Base-by-base conservation (phyloP, 371 early-diverging fungal species). In the Smittium culicis region DNA sequence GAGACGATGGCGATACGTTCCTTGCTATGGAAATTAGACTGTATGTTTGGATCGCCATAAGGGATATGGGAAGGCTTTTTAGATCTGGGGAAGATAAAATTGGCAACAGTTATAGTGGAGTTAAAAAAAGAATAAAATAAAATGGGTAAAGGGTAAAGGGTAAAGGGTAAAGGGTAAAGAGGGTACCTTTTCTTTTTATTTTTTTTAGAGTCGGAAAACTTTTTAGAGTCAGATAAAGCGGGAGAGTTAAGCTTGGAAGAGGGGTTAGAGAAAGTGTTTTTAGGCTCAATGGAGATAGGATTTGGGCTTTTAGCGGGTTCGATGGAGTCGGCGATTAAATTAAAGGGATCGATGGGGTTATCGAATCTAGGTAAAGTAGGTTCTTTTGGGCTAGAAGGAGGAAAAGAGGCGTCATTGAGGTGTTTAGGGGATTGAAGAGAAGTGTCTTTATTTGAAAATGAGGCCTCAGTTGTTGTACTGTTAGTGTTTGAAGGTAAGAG, bases 301-400 rank as follows among this genome's bases (percentile, higher is more conserved):
- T 45, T 45, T 8, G 45, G 45, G 14, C 8, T 45, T 20, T 45
- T 45, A 20, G 45, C 8, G 45, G 20, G 45, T 45, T 45, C 20
- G 11, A 45, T 45, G 20, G 45, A 11, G 5, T 45, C 45, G 45
- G 45, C 5, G 20, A 57, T 27, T 57, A 57, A n/a, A n/a, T n/a
- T n/a, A 57, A 57, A 57, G 57, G 57, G 57, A 57, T 57, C 27
- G 57, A 57, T 57, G 57, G 57, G 57, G 27, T n/a, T 27, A n/a
- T 11, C 11, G 25, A 57, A 57, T 57, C 25, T 57, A 16, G 27
- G 27, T 14, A 25, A 57, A n/a, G n/a, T n/a, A n/a, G n/a, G n/a
- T n/a, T n/a, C n/a, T 57, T 57, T 57, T 14, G 57, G 27, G 14
- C 27, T 27, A 57, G 57, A 25, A 25, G 57, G 25, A 57, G 11